Base-by-base conservation (phyloP, 1,284 basidiomycete genomes). In the Boletus mariae region DNA sequence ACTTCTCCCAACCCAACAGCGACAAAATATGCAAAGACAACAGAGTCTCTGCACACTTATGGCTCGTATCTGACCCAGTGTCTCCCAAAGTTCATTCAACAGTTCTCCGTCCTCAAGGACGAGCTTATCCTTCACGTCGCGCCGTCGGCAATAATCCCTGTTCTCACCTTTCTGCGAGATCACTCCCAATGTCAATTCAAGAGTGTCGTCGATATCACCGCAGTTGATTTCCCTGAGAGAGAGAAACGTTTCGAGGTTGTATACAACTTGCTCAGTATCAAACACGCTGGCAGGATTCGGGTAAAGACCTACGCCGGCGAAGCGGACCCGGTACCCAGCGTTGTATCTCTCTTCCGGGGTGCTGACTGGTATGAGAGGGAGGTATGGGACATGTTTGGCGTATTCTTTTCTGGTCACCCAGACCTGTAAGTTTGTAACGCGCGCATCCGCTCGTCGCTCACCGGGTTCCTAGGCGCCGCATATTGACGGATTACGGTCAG, bases 311-410 rank as follows among this genome's bases (percentile, higher is more conserved):
- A 97, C 71, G 94, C 94, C 55, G 90, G 92, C 60, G 97, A 99
- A 73, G 86, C 91, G n/a, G 91, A 95, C 62, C 84, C 92, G 41
- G 92, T 99, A 9, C 97, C 96, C 0, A 96, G 90, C 64, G 84
- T 82, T 17, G 79, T 83, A 5, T 81, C 82, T 23, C 61, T 98
- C 26, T 99, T 90, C 78, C 81, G 84, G 54, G 93, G 94, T 49
- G 96, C 97, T 20, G 93, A 99, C 71, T 99, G 97, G 97, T 96
- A 94, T 70, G 97, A 99, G 75, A 84, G 97, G 57, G 97, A 99
- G 73, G 88, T 93, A 32, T 99, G 94, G 92, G 97, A 99, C 75
- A 83, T 99, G 76, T 99, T 80, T 70, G 97, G 97, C 53, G 92
- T 99, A 54, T 98, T 96, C 80, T 99, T 99, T 78, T 83, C 85